These are phyloP conservation scores for Ceratocystis harringtonii DNA, from an alignment of 2,329 filamentous ascomycete species.

Conservation along the genomic window DNA sequence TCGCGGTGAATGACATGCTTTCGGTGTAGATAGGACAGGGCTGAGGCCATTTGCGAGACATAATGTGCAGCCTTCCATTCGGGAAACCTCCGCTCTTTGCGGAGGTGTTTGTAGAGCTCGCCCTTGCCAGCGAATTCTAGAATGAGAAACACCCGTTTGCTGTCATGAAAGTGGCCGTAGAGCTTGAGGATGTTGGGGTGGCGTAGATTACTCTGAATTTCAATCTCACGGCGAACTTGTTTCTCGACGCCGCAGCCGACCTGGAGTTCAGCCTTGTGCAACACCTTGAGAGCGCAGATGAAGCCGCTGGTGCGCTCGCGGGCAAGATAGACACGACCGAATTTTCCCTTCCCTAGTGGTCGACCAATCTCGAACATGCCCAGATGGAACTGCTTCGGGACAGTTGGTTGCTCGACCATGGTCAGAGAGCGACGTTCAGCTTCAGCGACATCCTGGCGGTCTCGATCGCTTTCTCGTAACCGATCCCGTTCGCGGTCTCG, in stretches of 20 bases:
- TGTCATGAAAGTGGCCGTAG: conserved; percentile 80
- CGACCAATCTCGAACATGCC: conserved; percentile 91
- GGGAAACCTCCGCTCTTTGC: conserved; percentile 62
- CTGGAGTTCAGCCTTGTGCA: conserved; percentile 71
- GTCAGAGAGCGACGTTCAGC: conserved; percentile 37
- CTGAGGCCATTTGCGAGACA: conserved; percentile 80
- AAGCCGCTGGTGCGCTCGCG: conserved; percentile 66
- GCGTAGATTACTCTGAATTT: conserved; percentile 75
- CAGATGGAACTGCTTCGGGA: conserved; percentile 59
- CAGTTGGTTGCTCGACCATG: conserved; percentile 41
- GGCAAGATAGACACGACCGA: conserved; percentile 72
- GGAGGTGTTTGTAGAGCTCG: conserved; percentile 75
- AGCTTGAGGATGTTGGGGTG: conserved; percentile 75
- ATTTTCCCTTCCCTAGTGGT: conserved; percentile 75
- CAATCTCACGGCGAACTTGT: conserved; percentile 74
- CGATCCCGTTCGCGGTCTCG: conserved; percentile 12
- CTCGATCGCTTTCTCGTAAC: conserved; percentile 12
- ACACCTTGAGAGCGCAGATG: conserved; percentile 72
- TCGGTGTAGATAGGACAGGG: conserved; percentile 78
- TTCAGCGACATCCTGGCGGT: conserved; percentile 43
- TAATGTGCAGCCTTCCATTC: conserved; percentile 81
- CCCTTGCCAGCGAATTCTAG: conserved; percentile 76
- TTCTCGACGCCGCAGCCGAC: conserved; percentile 60
- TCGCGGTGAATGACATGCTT: conserved; percentile 97
- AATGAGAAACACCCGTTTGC: conserved; percentile 74